Evolutionary conservation across 768 basidiomycete genomes (phyloP), one percentile per base, ranked within the genome.

Genomic region (Tremella fuciformis): DNA sequence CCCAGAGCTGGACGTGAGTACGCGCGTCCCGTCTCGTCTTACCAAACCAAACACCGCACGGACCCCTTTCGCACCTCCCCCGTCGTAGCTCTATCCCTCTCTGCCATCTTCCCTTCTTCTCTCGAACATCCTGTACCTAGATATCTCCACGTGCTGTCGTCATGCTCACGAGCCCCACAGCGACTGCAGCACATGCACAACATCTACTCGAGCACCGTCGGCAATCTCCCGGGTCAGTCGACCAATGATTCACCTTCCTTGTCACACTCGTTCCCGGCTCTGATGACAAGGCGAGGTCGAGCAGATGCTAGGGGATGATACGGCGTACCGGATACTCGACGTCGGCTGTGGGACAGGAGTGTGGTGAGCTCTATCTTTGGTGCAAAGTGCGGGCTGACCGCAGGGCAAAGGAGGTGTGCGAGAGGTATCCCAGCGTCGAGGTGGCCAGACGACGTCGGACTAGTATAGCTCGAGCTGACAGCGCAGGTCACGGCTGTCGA

Each of bases 291-390:
- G 44, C 50, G 60, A 57, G 37, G 50, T 62, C 50, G 19, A 24
- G 29, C 2, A 22, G 13, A 11, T 53, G 37, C 39, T 62, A 15
- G 44, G 21, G 13, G 50, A 47, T 26, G 51, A 54, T 15, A 34
- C 16, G 13, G n/a, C 24, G 9, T n/a, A 39, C 19, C 46, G 40
- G 7, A 49, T 62, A 13, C 42, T 62, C 15, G 60, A 62, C 50
- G 50, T 62, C 1, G 60, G 60, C 21, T 62, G 60, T 41, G 60
- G 56, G 18, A 62, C 60, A 15, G 60, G 60, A 24, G 46, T 16
- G 34, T 62, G 60, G 60, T 57, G 29, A 41, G 60, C 46, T 2
- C 18, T n/a, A 13, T 13, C 18, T n/a, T 18, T 9, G 42, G 3
- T 2, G n/a, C 22, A n/a, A 15, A 25, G 13, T 26, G n/a, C 29